phyloP scores from a whole-genome alignment of 306 rosid genomes.

The Casuarina equisetifolia region DNA sequence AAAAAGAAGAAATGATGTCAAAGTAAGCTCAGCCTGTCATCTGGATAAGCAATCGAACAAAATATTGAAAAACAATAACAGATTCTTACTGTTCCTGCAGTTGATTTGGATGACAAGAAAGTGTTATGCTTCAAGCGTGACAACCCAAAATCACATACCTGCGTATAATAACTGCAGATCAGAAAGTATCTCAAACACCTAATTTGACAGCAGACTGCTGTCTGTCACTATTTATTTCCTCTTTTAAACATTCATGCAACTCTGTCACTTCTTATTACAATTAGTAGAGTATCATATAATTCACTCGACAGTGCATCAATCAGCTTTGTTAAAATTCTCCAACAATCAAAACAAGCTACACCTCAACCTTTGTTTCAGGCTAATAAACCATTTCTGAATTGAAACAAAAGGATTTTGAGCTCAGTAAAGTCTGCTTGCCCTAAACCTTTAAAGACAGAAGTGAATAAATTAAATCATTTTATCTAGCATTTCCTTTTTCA shows the following conservation, averaged over 20 bases:
- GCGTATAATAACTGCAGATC: slow-evolving; percentile 4
- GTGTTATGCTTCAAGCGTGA: slow-evolving; percentile 99
- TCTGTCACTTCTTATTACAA: background rate
- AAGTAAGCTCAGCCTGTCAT: slow-evolving; percentile 15
- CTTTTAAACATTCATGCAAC: background rate
- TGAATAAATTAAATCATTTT: no score
- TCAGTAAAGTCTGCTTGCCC: no score
- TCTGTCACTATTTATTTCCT: background rate
- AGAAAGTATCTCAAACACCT: background rate
- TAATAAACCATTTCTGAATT: background rate
- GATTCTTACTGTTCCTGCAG: slow-evolving; percentile 98
- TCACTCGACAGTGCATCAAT: background rate
- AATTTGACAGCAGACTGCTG: background rate
- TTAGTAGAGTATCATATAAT: background rate
- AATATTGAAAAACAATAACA: slow-evolving; percentile 18
- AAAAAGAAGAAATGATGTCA: slow-evolving; percentile 22
- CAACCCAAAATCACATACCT: slow-evolving; percentile 97
- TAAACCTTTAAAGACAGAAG: no score
- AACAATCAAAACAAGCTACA: background rate
- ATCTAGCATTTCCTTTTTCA: no score
- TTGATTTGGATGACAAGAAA: slow-evolving; percentile 95
- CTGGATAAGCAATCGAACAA: slow-evolving; percentile 15
- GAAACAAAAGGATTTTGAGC: background rate
- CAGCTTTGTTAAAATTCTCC: slow-evolving; percentile 1
- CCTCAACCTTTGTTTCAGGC: background rate